Base-by-base conservation (phyloP, 2,329 filamentous ascomycete genomes). In the Cladosporium sp. region DNA sequence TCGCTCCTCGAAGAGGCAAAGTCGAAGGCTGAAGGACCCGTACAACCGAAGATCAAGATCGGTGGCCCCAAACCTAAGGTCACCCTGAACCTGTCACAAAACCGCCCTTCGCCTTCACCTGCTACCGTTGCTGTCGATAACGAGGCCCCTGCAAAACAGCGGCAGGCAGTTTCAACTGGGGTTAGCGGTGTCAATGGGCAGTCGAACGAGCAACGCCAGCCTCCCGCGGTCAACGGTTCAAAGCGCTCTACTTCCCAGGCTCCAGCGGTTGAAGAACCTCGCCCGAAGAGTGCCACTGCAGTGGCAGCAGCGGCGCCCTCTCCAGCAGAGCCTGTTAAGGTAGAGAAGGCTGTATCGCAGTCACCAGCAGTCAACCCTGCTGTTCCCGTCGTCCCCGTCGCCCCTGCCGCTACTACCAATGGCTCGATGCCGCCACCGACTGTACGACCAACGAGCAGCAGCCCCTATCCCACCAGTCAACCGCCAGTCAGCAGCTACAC, bases 1-100 rank as follows among this genome's bases (percentile, higher is more conserved):
- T 74, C 78, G 35, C 75, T 86, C 49, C 68, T 95, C 30, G 80
- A 79, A 55, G 78, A 87, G 60, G 89, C 88, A 8, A 89, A 86
- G 65, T 78, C 78, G 40, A 78, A 78, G 50, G 86, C 92, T 15
- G 76, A 79, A 42, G 86, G 93, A 66, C 85, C 88, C 12, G 73
- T 79, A 1, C 81, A 84, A 60, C 81, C 86, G 30, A 89, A 88
- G 63, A 86, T 94, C 60, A 94, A 90, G 68, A 75, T 95, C 50
- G 75, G 78, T 35, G 60, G 65, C 51, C 67, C 49, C 69, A 77
- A 62, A 61, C 60, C 50, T 62, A 67, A 50, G 59, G 69, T 72
- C 65, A 57, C 67, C 43, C 46, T 68, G 56, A 54, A 69, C 64
- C 52, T 70, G 55, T 57, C 69, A 12, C 61, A 64, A 42, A 56